Conservation (phyloP, 1,284 basidiomycete genomes). For the Trametes versicolor region DNA sequence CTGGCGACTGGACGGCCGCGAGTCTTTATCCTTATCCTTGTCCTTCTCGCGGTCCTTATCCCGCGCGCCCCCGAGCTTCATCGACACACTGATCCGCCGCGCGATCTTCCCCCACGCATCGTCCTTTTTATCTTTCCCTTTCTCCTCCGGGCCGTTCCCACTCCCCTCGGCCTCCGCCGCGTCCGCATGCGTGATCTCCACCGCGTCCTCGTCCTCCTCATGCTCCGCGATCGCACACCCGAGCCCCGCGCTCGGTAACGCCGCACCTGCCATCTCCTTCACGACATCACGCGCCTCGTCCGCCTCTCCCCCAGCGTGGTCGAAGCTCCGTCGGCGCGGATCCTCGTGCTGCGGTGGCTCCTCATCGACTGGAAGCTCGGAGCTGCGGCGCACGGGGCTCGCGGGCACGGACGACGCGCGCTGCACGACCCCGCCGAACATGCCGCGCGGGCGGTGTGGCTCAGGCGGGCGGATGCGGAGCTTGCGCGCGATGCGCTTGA, state of each 20-base stretch:
- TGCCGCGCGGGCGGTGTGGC: constrained; percentile 15
- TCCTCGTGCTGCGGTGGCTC: constrained; percentile 41
- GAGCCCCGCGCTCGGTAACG: constrained; percentile 5
- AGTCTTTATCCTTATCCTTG: constrained; percentile 33
- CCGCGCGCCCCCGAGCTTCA: constrained; percentile 56
- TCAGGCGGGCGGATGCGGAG: constrained; percentile 51
- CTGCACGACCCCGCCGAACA: constrained; percentile 20
- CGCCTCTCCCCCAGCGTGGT: constrained; percentile 35
- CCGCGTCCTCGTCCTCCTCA: constrained; percentile 20
- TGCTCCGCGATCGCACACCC: constrained; percentile 28
- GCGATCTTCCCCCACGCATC: constrained; percentile 68
- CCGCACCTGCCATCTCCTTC: constrained; percentile 24
- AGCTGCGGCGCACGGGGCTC: constrained; percentile 42
- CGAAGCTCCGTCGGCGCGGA: constrained; percentile 42
- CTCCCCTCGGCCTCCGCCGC: constrained; percentile 36
- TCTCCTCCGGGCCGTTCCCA: constrained; percentile 18
- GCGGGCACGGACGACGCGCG: constrained; percentile 47
- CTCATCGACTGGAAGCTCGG: constrained; percentile 36
- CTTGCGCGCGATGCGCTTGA: constrained; percentile 76
- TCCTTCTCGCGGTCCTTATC: constrained; percentile 37
- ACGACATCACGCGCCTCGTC: constrained; percentile 34
- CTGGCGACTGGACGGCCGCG: constrained; percentile 32
- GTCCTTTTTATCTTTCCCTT: constrained; percentile 45
- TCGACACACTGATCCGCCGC: constrained; percentile 60
- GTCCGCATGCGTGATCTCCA: constrained; percentile 24